Percentiles rank a stretch among this genome's conserved stretches.
Evolutionary conservation across 331 rosid species (phyloP).

Genomic region (Saraca asoca): DNA sequence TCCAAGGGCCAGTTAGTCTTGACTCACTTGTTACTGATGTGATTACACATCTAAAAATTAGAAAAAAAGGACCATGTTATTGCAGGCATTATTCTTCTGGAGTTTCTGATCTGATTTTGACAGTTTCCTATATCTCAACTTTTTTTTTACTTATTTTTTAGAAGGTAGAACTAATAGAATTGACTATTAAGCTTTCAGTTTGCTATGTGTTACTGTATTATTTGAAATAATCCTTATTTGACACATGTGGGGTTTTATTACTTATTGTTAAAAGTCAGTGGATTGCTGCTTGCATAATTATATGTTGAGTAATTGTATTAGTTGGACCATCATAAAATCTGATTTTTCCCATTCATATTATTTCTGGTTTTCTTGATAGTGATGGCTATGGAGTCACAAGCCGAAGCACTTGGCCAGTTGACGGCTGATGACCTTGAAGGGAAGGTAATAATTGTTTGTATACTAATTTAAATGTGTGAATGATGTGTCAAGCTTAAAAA

Average conservation of each 20-base stretch:
- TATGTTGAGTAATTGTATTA: neutral
- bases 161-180: no score
- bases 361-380: constrained; percentile 50
- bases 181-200: no score
- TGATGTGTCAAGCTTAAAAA: constrained; percentile 17
- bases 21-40: neutral
- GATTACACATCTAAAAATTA: neutral
- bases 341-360: constrained; percentile 9
- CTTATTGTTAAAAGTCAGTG: neutral
- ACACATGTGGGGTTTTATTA: neutral
- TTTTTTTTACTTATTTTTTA: no score
- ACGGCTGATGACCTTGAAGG: constrained; percentile 90
- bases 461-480: constrained; percentile 18
- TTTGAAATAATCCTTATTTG: neutral
- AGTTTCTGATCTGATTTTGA: neutral
- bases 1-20: neutral
- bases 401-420: constrained; percentile 93
- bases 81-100: neutral
- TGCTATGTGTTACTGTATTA: no score
- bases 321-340: neutral
- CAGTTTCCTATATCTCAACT: no score
- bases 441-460: constrained; percentile 54
- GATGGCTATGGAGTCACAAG: constrained; percentile 94
- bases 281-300: constrained; percentile 2
- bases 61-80: no score